A percentile compares a stretch with the other conserved stretches of the same genome.
Evolutionary conservation across 805 yeast genomes (phyloP).

Genomic region (Starmerella floricola): DNA sequence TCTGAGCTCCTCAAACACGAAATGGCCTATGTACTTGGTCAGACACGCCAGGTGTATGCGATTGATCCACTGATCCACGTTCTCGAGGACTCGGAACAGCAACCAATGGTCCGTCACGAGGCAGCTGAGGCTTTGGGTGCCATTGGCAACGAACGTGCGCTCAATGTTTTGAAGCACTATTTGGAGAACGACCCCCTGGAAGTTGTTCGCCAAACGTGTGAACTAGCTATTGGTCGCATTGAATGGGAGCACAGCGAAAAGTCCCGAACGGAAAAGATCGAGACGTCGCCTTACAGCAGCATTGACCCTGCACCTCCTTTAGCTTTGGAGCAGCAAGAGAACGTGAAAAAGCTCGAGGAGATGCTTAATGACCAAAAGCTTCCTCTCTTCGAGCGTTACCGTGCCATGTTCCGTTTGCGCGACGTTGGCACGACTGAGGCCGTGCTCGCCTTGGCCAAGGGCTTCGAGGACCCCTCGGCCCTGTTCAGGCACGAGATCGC

Average conservation of each 20-base stretch:
- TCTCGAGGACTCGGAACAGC: conserved; percentile 46
- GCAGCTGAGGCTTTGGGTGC: conserved; percentile 99
- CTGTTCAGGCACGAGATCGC: conserved; percentile 96
- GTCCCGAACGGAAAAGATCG: conserved; percentile 56
- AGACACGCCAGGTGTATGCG: conserved; percentile 72
- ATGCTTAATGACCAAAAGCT: conserved; percentile 63
- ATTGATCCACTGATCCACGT: conserved; percentile 66
- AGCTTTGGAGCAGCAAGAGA: conserved; percentile 45
- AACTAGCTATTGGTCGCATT: conserved; percentile 88
- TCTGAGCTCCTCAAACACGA: conserved; percentile 93
- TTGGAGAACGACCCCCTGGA: conserved; percentile 60
- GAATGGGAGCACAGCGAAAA: conserved; percentile 73
- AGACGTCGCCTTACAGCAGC: conserved; percentile 65
- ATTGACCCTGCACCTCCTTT: conserved; percentile 98
- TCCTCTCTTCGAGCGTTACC: conserved; percentile 84
- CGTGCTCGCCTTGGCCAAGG: conserved; percentile 78
- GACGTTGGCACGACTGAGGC: conserved; percentile 92
- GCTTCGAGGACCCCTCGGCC: conserved; percentile 83
- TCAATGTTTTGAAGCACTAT: conserved; percentile 53
- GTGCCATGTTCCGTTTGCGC: conserved; percentile 96
- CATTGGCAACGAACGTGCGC: conserved; percentile 64
- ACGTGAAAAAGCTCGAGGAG: conserved; percentile 51
- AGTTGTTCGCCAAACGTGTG: conserved; percentile 95
- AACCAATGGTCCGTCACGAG: conserved; percentile 96
- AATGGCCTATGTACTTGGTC: conserved; percentile 94